Conservation (phyloP, 192 early-diverging fungal species). For the Lunasporangiospora selenospora region DNA sequence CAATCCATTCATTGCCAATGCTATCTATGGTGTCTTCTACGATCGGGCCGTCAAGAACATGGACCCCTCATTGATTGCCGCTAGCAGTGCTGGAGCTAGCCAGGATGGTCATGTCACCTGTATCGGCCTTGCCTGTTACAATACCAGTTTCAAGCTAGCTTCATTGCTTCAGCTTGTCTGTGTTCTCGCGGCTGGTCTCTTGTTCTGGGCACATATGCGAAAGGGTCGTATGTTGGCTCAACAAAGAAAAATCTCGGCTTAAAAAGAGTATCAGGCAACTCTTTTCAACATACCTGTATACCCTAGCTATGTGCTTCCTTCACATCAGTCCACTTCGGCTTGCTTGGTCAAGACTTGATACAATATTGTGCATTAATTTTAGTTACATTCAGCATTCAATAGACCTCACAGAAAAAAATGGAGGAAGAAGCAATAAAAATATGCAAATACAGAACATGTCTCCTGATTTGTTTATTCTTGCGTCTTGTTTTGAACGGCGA, state of each 20-base stretch:
- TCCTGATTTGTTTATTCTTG: background rate
- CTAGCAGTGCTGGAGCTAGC: background rate
- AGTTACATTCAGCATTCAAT: background rate
- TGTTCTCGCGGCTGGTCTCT: slow-evolving; percentile 26
- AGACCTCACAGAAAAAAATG: background rate
- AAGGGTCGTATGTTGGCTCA: slow-evolving; percentile 31
- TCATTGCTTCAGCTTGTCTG: slow-evolving; percentile 37
- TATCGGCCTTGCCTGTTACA: slow-evolving; percentile 28
- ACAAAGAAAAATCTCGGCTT: slow-evolving; percentile 8
- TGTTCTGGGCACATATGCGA: slow-evolving; percentile 44
- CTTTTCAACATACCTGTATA: too few relatives aligned
- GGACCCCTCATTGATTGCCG: too few relatives aligned
- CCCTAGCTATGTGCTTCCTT: too few relatives aligned
- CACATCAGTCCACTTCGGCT: too few relatives aligned
- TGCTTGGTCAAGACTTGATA: too few relatives aligned
- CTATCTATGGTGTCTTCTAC: slow-evolving; percentile 43
- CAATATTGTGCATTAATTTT: too few relatives aligned
- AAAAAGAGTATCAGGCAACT: background rate
- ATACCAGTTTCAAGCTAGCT: slow-evolving; percentile 37
- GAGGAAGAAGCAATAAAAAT: slow-evolving; percentile 2
- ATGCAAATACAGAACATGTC: background rate
- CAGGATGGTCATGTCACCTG: slow-evolving; percentile 18
- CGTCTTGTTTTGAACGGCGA: background rate
- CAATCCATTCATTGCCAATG: slow-evolving; percentile 45
- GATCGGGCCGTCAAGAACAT: slow-evolving; percentile 25